Evolutionary conservation across 148 eudicot genomes (phyloP).

Genomic region (Nyssa sinensis): DNA sequence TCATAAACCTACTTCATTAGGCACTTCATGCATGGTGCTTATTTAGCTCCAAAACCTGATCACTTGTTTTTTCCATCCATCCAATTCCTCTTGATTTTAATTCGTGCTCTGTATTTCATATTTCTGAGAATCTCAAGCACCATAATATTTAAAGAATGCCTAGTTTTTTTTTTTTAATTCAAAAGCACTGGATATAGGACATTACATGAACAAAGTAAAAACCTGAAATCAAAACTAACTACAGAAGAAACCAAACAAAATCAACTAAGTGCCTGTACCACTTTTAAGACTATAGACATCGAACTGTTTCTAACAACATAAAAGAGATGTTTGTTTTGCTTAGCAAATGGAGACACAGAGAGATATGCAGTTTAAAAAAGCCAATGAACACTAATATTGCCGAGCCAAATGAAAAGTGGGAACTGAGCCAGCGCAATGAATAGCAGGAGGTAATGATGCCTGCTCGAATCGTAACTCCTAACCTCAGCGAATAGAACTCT

Average conservation of each 20-base stretch:
- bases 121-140: not conserved
- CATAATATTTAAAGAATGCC: not conserved
- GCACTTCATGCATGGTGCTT: no score
- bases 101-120: no score
- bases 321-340: not conserved
- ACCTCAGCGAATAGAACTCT: conserved; percentile 73
- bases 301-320: not conserved
- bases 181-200: not conserved
- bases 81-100: no score
- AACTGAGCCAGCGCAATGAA: conserved; percentile 71
- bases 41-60: no score
- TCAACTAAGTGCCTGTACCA: not conserved
- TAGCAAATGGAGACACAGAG: no score
- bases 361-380: conserved; percentile 7
- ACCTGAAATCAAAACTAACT: not conserved
- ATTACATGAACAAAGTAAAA: not conserved
- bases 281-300: not conserved
- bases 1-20: no score
- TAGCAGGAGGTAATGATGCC: conserved; percentile 63
- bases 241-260: not conserved
- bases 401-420: conserved; percentile 76
- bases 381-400: conserved; percentile 50
- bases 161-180: not conserved
- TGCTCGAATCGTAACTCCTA: conserved; percentile 62
- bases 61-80: no score